A percentile compares a stretch with the other conserved stretches of the same genome.
Evolutionary conservation across 2,329 filamentous ascomycete species (phyloP).

Genomic region (Epichloe typhina): DNA sequence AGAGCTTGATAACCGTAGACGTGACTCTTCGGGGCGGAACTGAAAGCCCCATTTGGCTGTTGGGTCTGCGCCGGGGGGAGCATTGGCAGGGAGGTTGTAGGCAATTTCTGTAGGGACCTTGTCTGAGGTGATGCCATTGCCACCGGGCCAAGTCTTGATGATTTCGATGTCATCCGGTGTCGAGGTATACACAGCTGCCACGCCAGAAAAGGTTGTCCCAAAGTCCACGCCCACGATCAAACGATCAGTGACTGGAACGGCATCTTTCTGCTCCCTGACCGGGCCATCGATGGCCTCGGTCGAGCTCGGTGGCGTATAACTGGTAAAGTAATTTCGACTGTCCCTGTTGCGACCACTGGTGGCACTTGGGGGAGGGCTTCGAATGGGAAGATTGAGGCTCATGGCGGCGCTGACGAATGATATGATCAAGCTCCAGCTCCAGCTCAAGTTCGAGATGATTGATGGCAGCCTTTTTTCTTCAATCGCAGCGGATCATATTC

Average conservation of each 20-base stretch:
- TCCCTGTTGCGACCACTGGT: slow-evolving; percentile 38
- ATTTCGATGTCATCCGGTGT: slow-evolving; percentile 71
- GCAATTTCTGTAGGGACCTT: slow-evolving; percentile 75
- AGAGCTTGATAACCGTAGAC: slow-evolving; percentile 72
- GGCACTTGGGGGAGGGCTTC: slow-evolving; percentile 26
- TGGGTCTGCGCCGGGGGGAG: slow-evolving; percentile 25
- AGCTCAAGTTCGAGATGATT: not conserved
- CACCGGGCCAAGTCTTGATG: slow-evolving; percentile 74
- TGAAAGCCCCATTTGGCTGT: slow-evolving; percentile 69
- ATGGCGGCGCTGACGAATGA: slow-evolving; percentile 19
- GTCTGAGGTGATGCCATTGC: slow-evolving; percentile 76
- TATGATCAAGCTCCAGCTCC: not conserved
- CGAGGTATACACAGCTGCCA: slow-evolving; percentile 60
- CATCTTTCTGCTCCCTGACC: slow-evolving; percentile 40
- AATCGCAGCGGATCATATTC: not conserved
- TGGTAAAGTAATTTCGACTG: slow-evolving; percentile 43
- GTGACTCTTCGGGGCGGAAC: slow-evolving; percentile 63
- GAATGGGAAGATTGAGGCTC: slow-evolving; percentile 39
- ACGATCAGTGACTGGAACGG: slow-evolving; percentile 42
- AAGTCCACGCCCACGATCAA: slow-evolving; percentile 72
- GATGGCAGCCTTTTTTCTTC: not conserved
- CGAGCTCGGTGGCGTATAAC: slow-evolving; percentile 39
- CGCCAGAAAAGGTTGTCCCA: slow-evolving; percentile 71
- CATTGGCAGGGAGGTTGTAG: slow-evolving; percentile 30
- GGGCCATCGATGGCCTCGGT: slow-evolving; percentile 51